Evolutionary conservation across 352 stramenopile species (phyloP), one percentile per base, ranked within the genome.

Genomic region (Globisporangium barbulae): DNA sequence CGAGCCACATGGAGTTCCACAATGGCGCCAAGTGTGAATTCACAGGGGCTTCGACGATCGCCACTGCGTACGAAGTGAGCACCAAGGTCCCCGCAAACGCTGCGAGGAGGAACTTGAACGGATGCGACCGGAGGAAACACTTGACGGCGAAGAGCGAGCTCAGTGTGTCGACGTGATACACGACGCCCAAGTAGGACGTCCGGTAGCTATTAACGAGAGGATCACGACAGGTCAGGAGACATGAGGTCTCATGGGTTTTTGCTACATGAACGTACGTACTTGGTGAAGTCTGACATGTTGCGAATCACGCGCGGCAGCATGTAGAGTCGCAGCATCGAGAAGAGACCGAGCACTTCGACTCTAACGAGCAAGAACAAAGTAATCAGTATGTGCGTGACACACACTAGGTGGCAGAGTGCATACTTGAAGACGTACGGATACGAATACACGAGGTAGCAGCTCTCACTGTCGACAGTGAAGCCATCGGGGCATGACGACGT

Each of bases 91-190:
- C 44, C 0, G 71, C 17, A 33, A 90, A 89, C 9, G 63, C 65
- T n/a, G 59, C 70, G 13, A 76, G 31, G 5, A 93, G 65, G 21
- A 91, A 72, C 39, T 74, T 75, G 55, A 93, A 91, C 22, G 82
- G 84, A 59, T 89, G 73, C 2, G 84, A 72, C 7, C 79, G 82
- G 4, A 93, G 67, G 56, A 91, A 85, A 63, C 83, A 93, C 70
- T 93, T 93, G 73, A 90, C 79, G 6, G 82, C 81, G 42, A 93
- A 93, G n/a, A 93, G 68, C 10, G 82, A 85, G 52, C 78, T 89
- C 59, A 89, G 74, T 5, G 84, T 90, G 67, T 93, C 77, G 39
- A 93, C 82, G 57, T 88, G 80, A 54, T 93, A 81, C 42, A 93
- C 70, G 5, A 79, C 72, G 2, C 84, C 84, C 35, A 93, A 61